phyloP scores from a whole-genome alignment of 495 filamentous ascomycete genomes.

The Hypoxylon lienhwacheense region DNA sequence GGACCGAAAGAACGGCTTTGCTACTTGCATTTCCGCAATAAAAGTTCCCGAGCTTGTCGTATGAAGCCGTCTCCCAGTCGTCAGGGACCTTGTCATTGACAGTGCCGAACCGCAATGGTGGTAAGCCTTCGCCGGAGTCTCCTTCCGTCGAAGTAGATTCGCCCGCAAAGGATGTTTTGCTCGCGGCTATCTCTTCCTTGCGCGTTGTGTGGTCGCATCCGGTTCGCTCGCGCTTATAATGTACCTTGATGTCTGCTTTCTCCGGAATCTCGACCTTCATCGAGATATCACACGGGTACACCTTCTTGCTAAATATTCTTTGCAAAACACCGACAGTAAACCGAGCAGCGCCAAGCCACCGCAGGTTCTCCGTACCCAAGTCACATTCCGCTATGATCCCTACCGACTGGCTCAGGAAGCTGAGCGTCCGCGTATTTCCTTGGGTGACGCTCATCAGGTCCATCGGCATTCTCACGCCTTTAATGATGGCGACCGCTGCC shows the following conservation, averaged over 20 bases:
- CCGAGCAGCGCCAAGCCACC: slow-evolving; percentile 86
- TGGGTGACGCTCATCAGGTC: slow-evolving; percentile 90
- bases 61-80: slow-evolving; percentile 70
- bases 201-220: slow-evolving; percentile 23
- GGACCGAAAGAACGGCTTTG: too few species aligned
- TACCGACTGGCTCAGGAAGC: slow-evolving; percentile 87
- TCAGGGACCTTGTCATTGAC: slow-evolving; percentile 72
- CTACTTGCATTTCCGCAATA: slow-evolving; percentile 77
- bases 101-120: slow-evolving; percentile 75
- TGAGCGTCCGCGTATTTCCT: slow-evolving; percentile 67
- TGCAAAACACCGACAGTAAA: slow-evolving; percentile 83
- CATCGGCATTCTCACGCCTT: slow-evolving; percentile 76
- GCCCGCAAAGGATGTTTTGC: slow-evolving; percentile 8
- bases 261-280: slow-evolving; percentile 77
- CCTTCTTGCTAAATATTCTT: slow-evolving; percentile 67
- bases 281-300: slow-evolving; percentile 88
- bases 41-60: slow-evolving; percentile 84
- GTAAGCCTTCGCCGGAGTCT: slow-evolving; percentile 57
- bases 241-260: slow-evolving; percentile 72
- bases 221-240: slow-evolving; percentile 60
- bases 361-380: slow-evolving; percentile 82
- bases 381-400: slow-evolving; percentile 91
- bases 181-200: slow-evolving; percentile 9
- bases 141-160: slow-evolving; percentile 23
- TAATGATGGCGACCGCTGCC: slow-evolving; percentile 79